Percentiles rank a stretch among this genome's conserved stretches.
phyloP scores from a whole-genome alignment of 129 eudicot genomes.

The Kitagawia praeruptora region DNA sequence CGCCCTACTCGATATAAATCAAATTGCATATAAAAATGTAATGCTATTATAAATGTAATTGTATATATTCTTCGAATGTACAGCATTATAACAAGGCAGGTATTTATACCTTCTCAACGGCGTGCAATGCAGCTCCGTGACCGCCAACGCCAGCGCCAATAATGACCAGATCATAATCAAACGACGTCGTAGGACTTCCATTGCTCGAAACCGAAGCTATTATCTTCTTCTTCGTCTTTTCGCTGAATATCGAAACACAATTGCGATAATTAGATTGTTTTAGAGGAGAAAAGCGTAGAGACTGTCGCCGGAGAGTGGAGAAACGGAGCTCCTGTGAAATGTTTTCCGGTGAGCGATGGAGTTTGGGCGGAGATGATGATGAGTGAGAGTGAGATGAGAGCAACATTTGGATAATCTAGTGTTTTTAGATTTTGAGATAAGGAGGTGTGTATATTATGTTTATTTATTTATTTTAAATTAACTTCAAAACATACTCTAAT shows the following conservation, averaged over 20 bases:
- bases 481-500: no score
- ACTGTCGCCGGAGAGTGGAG: conserved; percentile 30
- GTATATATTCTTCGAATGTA: not conserved
- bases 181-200: conserved; percentile 32
- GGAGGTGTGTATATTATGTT: not conserved
- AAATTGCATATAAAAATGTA: not conserved
- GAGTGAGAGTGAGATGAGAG: conserved; percentile 9
- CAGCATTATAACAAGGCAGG: no score
- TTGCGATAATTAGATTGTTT: conserved; percentile 4
- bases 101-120: conserved; percentile 58
- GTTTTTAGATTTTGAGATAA: not conserved
- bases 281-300: conserved; percentile 12
- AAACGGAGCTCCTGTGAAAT: conserved; percentile 25
- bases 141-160: conserved; percentile 97
- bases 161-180: conserved; percentile 73
- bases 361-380: conserved; percentile 10
- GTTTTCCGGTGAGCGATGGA: conserved; percentile 2
- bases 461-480: no score
- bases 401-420: not conserved
- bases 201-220: conserved; percentile 34
- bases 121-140: conserved; percentile 92
- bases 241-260: conserved; percentile 5
- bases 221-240: not conserved
- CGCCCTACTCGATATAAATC: not conserved
- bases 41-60: not conserved